Percentiles rank a stretch among this genome's conserved stretches.
phyloP scores from a whole-genome alignment of 1,139 yeast species.

The Blastobotrys ciferrii region DNA sequence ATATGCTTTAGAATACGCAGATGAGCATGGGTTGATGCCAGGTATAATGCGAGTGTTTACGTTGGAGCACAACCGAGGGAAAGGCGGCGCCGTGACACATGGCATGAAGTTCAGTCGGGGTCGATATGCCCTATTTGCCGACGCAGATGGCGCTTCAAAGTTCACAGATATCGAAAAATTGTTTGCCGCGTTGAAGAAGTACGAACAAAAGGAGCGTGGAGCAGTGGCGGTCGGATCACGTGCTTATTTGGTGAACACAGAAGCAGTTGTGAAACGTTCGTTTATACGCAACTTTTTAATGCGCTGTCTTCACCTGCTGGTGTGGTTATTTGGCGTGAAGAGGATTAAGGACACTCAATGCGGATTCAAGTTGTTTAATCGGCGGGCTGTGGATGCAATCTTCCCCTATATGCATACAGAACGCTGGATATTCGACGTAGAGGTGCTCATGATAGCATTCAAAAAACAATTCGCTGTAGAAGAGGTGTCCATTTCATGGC shows the following conservation, averaged over 20 bases:
- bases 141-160: conserved; percentile 95
- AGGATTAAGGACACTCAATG: conserved; percentile 91
- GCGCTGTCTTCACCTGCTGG: conserved; percentile 88
- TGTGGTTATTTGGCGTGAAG: conserved; percentile 84
- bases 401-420: conserved; percentile 95
- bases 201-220: conserved; percentile 31
- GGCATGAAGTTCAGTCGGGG: conserved; percentile 82
- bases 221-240: conserved; percentile 87
- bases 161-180: conserved; percentile 68
- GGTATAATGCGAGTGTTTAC: conserved; percentile 67
- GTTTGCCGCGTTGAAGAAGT: conserved; percentile 42
- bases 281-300: conserved; percentile 84
- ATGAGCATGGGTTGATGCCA: conserved; percentile 45
- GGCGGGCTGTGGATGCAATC: conserved; percentile 57
- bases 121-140: conserved; percentile 76
- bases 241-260: conserved; percentile 95
- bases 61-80: conserved; percentile 77
- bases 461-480: conserved; percentile 62
- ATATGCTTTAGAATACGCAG: conserved; percentile 68
- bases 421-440: conserved; percentile 98
- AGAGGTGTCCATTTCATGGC: conserved; percentile 93
- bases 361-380: conserved; percentile 90
- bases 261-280: conserved; percentile 91
- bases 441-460: conserved; percentile 75
- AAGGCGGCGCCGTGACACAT: conserved; percentile 97